Evolutionary conservation across 2,329 filamentous ascomycete species (phyloP).

Genomic region (Colletotrichum viniferum): DNA sequence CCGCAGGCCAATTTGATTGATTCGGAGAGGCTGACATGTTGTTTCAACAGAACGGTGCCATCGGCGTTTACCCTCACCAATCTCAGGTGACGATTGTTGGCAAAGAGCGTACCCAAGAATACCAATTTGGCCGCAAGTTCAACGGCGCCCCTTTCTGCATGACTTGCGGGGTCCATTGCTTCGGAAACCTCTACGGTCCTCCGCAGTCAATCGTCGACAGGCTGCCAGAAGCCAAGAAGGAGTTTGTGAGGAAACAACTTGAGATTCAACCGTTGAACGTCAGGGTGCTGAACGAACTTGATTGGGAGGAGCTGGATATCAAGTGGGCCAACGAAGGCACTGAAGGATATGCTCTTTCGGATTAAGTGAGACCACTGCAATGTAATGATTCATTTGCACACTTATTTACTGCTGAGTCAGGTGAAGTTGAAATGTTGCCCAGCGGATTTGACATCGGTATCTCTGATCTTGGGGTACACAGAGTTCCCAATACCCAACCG

Average conservation of each 20-base stretch:
- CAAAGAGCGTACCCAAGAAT: constrained; percentile 28
- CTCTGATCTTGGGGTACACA: rapidly evolving
- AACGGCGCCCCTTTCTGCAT: constrained; percentile 27
- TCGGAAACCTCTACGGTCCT: constrained; percentile 32
- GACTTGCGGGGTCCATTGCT: constrained; percentile 33
- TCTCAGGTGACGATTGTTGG: constrained; percentile 30
- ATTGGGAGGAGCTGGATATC: background rate
- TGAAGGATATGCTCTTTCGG: background rate
- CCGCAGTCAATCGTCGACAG: constrained; percentile 30
- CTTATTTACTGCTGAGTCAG: rapidly evolving
- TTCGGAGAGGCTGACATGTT: background rate
- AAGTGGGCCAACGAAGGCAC: constrained; percentile 3
- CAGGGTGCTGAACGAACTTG: background rate
- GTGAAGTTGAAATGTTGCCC: background rate
- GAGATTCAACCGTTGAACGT: constrained; percentile 21
- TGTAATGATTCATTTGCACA: background rate
- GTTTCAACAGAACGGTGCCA: constrained; percentile 26
- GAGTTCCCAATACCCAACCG: rapidly evolving
- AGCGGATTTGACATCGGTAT: rapidly evolving
- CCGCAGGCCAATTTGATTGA: background rate
- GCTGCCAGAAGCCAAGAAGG: constrained; percentile 27
- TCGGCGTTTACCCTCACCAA: constrained; percentile 31
- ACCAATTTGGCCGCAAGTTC: constrained; percentile 25
- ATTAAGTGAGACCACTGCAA: background rate
- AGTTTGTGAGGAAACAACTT: constrained; percentile 17